Base-by-base conservation (phyloP, 495 filamentous ascomycete genomes). In the Hypomontagnella submonticulosa region DNA sequence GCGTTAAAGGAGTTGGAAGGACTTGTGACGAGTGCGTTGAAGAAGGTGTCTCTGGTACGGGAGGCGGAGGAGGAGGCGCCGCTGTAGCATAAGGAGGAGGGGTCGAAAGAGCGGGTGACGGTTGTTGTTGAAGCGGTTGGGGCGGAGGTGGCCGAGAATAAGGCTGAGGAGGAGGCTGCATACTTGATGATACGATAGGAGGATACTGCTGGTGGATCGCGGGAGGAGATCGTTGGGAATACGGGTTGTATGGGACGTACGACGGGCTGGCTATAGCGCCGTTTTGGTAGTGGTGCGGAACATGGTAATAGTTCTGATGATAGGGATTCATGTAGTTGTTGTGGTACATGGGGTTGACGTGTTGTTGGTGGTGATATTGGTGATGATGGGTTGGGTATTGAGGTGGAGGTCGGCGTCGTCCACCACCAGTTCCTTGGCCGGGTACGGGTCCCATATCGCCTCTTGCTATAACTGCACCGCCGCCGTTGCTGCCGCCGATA, bases 11-110 rank as follows among this genome's bases (percentile, higher is more conserved):
- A 7, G 72, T 69, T 16, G 76, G 69, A 15, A 66, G 68, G 15
- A 63, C 73, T 59, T 82, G 76, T 8, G 82, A 80, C 10, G 84
- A 75, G 57, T 81, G 67, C 51, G 80, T 68, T 41, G 82, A 76
- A 13, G 79, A 77, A 20, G 79, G 71, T 6, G 70, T 76, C n/a
- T 71, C 70, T 19, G 75, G 73, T 18, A 74, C 69, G 18, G 73
- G 60, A 19, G 70, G 63, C 2, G 75, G 66, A 3, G 69, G 71
- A 27, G 77, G 77, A 4, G 79, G 80, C 19, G 75, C 43, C 74
- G 76, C 66, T 75, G 80, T 7, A 71, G 71, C 30, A 73, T 72
- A 33, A 61, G 65, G 33, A 78, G 75, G 52, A 72, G 76, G 40
- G 73, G 81, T 81, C 0, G 80, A 74, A 30, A 72, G 76, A 3